Evolutionary conservation across 1,139 yeast species (phyloP), one percentile per base, ranked within the genome.

Genomic region (Lodderomyces theae): DNA sequence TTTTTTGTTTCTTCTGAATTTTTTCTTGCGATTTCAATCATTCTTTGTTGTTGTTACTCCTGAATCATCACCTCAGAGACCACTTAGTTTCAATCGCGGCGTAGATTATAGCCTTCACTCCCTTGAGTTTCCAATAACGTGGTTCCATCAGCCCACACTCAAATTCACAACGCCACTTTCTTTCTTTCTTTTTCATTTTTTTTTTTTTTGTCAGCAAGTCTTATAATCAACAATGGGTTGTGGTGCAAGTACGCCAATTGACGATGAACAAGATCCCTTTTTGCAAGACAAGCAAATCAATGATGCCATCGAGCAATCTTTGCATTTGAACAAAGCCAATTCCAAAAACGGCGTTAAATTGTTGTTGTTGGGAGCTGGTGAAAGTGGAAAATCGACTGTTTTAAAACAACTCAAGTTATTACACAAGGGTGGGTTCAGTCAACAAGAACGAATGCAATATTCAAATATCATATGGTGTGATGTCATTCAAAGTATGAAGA

Each of bases 361-460:
- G 44, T 63, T 90, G 37, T 65, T 89, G 15, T 64, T 89, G 22
- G 98, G 98, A 19, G 90, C 97, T 0, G 98, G 98, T 6, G 99
- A 92, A 62, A 82, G 92, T 42, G 98, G 99, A 6, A 92, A 92
- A 60, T 86, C 96, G 2, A 92, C 99, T 0, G 95, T 92, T n/a
- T 67, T 92, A 47, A 94, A 92, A 60, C 98, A 94, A 59, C 78
- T 92, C 79, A 79, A 86, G 52, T 68, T 92, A 24, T 62, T 89
- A 39, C 97, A 92, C 60, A 86, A 88, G 48, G 84, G 87, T 22
- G 95, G 96, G 4, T 92, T 90, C 63, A 73, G 84, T 1, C 77
- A 77, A 34, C 86, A 80, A 50, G 98, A 94, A 60, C 69, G 96
- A 40, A 60, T 72, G 36, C 94, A 87, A 56, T 94, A 89, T 58